A percentile compares a stretch with the other conserved stretches of the same genome.
Evolutionary conservation across 495 filamentous ascomycete genomes (phyloP).

Genomic region (Cercophora scortea): DNA sequence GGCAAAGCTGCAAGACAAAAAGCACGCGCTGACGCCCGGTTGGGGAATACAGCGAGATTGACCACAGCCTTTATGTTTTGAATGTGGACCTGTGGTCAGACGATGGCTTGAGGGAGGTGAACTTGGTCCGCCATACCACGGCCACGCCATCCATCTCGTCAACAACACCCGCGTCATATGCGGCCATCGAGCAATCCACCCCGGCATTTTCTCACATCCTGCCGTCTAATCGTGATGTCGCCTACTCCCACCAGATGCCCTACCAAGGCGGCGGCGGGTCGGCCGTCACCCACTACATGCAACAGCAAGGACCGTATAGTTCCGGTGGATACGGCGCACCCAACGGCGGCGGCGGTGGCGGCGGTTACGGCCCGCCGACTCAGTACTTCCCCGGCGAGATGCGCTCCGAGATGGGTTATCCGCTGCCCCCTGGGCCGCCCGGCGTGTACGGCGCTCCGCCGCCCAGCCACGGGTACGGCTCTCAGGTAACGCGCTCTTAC

Average conservation of each 20-base stretch:
- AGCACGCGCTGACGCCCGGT: not conserved
- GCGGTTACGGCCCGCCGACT: slow-evolving; percentile 17
- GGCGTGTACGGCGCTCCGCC: not conserved
- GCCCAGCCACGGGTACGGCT: slow-evolving; percentile 10
- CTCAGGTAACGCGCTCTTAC: slow-evolving; percentile 11
- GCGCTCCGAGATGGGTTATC: slow-evolving; percentile 12
- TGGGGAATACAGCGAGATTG: slow-evolving; percentile 41
- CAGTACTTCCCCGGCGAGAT: slow-evolving; percentile 22
- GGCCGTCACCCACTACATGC: too few species aligned
- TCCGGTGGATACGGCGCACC: slow-evolving; percentile 11
- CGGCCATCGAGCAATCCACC: slow-evolving; percentile 21
- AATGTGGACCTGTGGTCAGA: slow-evolving; percentile 89
- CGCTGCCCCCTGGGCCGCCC: slow-evolving; percentile 5
- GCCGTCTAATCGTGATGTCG: slow-evolving; percentile 22
- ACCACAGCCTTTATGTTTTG: slow-evolving; percentile 84
- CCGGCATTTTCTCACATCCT: slow-evolving; percentile 26
- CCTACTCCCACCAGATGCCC: slow-evolving; percentile 14
- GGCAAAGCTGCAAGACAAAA: not conserved
- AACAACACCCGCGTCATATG: slow-evolving; percentile 39
- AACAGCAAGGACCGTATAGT: not conserved
- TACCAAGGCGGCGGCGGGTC: slow-evolving; percentile 3
- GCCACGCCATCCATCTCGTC: slow-evolving; percentile 82
- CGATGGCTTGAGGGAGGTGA: slow-evolving; percentile 81
- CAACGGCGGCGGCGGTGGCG: slow-evolving; percentile 9
- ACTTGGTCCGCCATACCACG: slow-evolving; percentile 82